These are phyloP conservation scores for Pleurotus tuber-regium DNA, from an alignment of 768 basidiomycete genomes.

Conservation along the genomic window DNA sequence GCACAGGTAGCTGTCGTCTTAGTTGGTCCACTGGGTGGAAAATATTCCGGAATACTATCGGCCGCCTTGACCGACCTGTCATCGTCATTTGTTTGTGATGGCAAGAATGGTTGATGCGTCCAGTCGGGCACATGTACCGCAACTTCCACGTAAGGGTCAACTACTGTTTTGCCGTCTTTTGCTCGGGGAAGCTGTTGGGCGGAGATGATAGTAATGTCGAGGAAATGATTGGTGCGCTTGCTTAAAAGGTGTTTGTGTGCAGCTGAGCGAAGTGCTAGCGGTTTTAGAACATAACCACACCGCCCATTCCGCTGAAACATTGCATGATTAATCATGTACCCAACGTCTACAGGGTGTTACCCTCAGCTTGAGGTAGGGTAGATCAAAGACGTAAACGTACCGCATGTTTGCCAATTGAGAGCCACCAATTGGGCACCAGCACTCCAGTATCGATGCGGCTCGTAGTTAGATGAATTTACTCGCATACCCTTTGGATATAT, in stretches of 20 bases:
- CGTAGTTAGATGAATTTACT: constrained; percentile 83
- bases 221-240: constrained; percentile 54
- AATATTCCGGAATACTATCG: not conserved
- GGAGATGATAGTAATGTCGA: constrained; percentile 73
- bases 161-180: constrained; percentile 60
- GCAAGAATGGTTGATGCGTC: constrained; percentile 33
- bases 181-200: constrained; percentile 88
- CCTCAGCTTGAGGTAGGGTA: not conserved
- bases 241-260: constrained; percentile 60
- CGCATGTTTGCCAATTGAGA: constrained; percentile 96
- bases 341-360: constrained; percentile 56
- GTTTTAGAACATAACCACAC: constrained; percentile 92
- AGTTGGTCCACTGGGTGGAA: constrained; percentile 9
- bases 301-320: constrained; percentile 94
- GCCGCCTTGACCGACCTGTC: constrained; percentile 2
- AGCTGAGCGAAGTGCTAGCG: constrained; percentile 59
- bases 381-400: constrained; percentile 40
- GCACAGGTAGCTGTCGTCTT: constrained; percentile 29
- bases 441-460: constrained; percentile 90
- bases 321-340: constrained; percentile 90
- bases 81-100: constrained; percentile 10
- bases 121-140: constrained; percentile 79
- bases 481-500: constrained; percentile 88
- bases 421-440: constrained; percentile 90
- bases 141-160: constrained; percentile 77